Conservation (phyloP, 2,329 filamentous ascomycete species). For the Stachybotrys chlorohalonatus region DNA sequence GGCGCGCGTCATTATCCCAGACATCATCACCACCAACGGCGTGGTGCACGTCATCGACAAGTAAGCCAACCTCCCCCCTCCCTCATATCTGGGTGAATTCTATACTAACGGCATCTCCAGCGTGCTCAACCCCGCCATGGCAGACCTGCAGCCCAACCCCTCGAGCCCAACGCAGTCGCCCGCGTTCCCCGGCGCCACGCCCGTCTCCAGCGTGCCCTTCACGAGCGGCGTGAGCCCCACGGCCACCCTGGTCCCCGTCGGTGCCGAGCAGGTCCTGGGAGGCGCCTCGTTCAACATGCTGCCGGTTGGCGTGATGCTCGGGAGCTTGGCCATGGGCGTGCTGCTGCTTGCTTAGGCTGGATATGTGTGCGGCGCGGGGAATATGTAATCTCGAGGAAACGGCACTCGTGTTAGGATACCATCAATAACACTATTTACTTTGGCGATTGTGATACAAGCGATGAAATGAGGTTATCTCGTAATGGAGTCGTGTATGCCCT, state of each 20-base stretch:
- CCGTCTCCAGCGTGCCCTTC: conserved; percentile 39
- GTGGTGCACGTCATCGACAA: conserved; percentile 50
- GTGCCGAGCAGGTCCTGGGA: background rate
- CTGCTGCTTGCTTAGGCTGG: background rate
- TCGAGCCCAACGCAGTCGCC: conserved; percentile 29
- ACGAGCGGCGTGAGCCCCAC: conserved; percentile 37
- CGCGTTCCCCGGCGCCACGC: conserved; percentile 43
- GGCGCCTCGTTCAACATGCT: background rate
- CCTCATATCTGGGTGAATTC: background rate
- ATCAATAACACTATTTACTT: too few species aligned
- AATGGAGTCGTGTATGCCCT: background rate
- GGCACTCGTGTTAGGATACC: too few species aligned
- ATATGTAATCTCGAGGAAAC: too few species aligned
- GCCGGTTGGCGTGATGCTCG: background rate
- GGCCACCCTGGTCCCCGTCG: conserved; percentile 3
- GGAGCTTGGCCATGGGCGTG: background rate
- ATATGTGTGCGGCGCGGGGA: background rate
- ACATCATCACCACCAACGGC: conserved; percentile 45
- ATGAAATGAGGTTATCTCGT: too few species aligned
- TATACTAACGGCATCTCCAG: conserved; percentile 35
- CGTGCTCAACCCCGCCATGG: conserved; percentile 31
- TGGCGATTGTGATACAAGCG: too few species aligned
- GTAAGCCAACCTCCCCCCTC: conserved; percentile 22
- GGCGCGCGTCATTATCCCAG: conserved; percentile 36
- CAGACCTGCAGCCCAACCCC: conserved; percentile 22